Base-by-base conservation (phyloP, 495 filamentous ascomycete species). In the Tricharina praecox region DNA sequence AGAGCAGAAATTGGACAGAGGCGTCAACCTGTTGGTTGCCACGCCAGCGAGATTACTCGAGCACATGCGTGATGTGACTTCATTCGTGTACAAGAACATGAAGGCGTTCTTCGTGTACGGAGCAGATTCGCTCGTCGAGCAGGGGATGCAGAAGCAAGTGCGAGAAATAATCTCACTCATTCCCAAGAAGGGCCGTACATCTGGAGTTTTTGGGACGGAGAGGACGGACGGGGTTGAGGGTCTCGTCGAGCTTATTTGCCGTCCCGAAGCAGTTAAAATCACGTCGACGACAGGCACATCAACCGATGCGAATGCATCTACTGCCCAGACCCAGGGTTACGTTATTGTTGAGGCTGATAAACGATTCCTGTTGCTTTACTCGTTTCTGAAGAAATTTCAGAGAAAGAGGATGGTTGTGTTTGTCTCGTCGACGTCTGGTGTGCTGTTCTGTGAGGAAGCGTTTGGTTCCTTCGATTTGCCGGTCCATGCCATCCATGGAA, bases 341-440 rank as follows among this genome's bases (percentile, higher is more conserved):
- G 56, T 59, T 16, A 39, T 45, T 9, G 48, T 59, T 15, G 42
- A 54, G n/a, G 36, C 56, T 7, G 56, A 59, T 2, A 59, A 59
- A 16, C 55, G 56, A 8, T 59, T 59, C 32, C 18, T 59, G 10
- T 21, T 59, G 18, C 55, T 59, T 13, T 43, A 49, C 16, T 59
- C 56, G 13, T 59, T 59, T 19, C 40, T 59, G 40, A 59, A 59
- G 49, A 59, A 54, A 30, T 59, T 59, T 28, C 56, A 54, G 19
- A 47, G 45, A 34, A 59, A 59, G 38, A 59, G 59, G 21, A 48
- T 58, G 10, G 20, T 59, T 26, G 41, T 59, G 38, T 40, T 51
- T 2, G 7, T 49, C 2, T 59, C 56, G 7, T 59, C 56, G 30
- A 59, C 56, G 23, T 38, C 51, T 8, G 48, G 55, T 37, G 51